These are phyloP conservation scores for Taiwanofungus camphoratus DNA, from an alignment of 1,284 basidiomycete species.

Conservation along the genomic window DNA sequence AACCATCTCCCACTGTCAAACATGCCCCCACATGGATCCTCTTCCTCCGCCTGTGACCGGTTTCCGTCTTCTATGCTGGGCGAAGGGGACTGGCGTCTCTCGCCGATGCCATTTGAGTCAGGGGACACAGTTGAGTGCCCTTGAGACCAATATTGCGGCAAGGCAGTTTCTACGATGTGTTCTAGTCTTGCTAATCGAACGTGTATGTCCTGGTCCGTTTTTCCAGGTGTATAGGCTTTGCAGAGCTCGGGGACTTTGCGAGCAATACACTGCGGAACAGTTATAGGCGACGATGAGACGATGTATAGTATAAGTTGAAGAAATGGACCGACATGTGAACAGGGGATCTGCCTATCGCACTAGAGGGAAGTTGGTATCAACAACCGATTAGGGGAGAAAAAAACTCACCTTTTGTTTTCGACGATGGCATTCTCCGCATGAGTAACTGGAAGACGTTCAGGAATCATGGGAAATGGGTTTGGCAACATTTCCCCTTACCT, in stretches of 20 bases:
- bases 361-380: constrained; percentile 24
- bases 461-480: constrained; percentile 4
- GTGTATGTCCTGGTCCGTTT: constrained; percentile 73
- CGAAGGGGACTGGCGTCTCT: constrained; percentile 41
- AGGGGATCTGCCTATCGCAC: constrained; percentile 79
- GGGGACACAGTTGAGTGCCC: constrained; percentile 31
- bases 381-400: constrained; percentile 8
- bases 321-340: constrained; percentile 59
- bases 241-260: constrained; percentile 81
- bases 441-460: constrained; percentile 47
- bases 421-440: constrained; percentile 82
- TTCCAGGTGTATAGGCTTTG: constrained; percentile 81
- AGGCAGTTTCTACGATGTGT: constrained; percentile 69
- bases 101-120: constrained; percentile 27
- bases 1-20: constrained; percentile 82
- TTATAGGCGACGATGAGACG: constrained; percentile 9
- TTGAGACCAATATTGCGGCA: constrained; percentile 60
- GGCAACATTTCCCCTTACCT: constrained; percentile 40
- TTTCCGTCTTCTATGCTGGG: constrained; percentile 53
- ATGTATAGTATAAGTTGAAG: not conserved
- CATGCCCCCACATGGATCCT: constrained; percentile 66
- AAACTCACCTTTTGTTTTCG: constrained; percentile 70
- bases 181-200: constrained; percentile 68
- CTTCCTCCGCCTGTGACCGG: constrained; percentile 64
- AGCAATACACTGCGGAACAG: constrained; percentile 55